A percentile compares a stretch with the other conserved stretches of the same genome.
phyloP scores from a whole-genome alignment of 805 yeast genomes.

The Saccharomycopsis vini region DNA sequence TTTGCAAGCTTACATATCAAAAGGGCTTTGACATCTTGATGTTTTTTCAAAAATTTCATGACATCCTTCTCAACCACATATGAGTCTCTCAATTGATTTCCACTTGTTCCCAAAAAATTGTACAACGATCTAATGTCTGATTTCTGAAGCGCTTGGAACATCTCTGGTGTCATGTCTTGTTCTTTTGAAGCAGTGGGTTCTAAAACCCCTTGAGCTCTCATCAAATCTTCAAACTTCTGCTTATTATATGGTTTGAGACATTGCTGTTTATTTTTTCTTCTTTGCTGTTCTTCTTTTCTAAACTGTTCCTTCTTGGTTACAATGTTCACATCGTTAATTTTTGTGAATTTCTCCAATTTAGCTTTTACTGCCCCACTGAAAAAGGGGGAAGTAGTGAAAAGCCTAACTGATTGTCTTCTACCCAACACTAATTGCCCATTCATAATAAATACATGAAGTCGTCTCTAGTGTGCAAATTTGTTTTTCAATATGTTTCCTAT shows the following conservation, averaged over 20 bases:
- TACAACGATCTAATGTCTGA: slow-evolving; percentile 37
- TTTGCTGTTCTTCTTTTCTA: neutral
- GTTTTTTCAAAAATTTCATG: slow-evolving; percentile 39
- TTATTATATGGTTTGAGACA: slow-evolving; percentile 2
- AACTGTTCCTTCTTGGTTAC: neutral
- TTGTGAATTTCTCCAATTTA: neutral
- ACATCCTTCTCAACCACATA: slow-evolving; percentile 46
- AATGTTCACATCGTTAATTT: neutral
- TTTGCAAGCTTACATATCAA: slow-evolving; percentile 40
- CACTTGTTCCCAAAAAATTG: slow-evolving; percentile 50
- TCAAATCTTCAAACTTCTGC: neutral
- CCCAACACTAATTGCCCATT: neutral
- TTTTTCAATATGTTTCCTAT: no score
- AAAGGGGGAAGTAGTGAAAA: slow-evolving; percentile 1
- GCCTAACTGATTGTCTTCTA: neutral
- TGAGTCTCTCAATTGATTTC: slow-evolving; percentile 50
- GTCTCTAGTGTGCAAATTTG: neutral
- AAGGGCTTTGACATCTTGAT: slow-evolving; percentile 44
- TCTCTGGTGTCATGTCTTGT: neutral
- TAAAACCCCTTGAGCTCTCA: neutral
- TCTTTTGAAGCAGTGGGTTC: neutral
- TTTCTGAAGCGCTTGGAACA: neutral
- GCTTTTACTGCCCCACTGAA: slow-evolving; percentile 1
- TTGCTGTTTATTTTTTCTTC: neutral
- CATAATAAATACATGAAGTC: neutral